Evolutionary conservation across 371 early-diverging fungal species (phyloP), one percentile per base, ranked within the genome.

Genomic region (Neoconidiobolus thromboides): DNA sequence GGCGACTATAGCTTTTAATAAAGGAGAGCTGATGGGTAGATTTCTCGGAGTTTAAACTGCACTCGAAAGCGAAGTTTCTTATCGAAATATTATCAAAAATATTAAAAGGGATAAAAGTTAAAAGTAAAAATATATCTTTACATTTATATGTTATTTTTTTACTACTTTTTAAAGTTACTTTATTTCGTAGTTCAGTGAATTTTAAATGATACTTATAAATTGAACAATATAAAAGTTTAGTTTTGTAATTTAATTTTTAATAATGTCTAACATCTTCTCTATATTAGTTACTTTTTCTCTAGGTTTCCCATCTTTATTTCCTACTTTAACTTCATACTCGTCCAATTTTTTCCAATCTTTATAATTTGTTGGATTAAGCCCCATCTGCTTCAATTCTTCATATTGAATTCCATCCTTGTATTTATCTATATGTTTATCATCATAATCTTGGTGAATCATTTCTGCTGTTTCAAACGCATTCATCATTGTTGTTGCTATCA

Each of bases 401-500:
- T 69, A 65, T 41, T 62, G 67, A 0, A 67, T 60, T 1, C 64
- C 54, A 9, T 61, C 42, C 40, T 81, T 61, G 15, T 64, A 26
- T 26, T 26, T 26, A 26, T 26, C 26, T 26, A 26, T 41, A 1
- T 60, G 48, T 36, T 63, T 48, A 0, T 79, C 41, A 0, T 63
- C 73, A 14, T 44, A 6, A 14, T 43, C 43, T 63, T 58, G 62
- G 43, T 62, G 63, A 63, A 92, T 71, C 0, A 78, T 71, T 41
- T 84, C 83, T 1, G 89, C 92, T 0, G 95, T 97, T 62, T 93
- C 87, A 62, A 83, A 84, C 0, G 93, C 91, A 66, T 94, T 91
- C 40, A 80, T 76, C 91, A 95, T 91, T 10, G 97, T 97, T 0
- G 91, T 76, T 0, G 91, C 95, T 64, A 97, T 89, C 15, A 93